Evolutionary conservation across 164 flowering plant species (phyloP).

Genomic region (Protea cynaroides): DNA sequence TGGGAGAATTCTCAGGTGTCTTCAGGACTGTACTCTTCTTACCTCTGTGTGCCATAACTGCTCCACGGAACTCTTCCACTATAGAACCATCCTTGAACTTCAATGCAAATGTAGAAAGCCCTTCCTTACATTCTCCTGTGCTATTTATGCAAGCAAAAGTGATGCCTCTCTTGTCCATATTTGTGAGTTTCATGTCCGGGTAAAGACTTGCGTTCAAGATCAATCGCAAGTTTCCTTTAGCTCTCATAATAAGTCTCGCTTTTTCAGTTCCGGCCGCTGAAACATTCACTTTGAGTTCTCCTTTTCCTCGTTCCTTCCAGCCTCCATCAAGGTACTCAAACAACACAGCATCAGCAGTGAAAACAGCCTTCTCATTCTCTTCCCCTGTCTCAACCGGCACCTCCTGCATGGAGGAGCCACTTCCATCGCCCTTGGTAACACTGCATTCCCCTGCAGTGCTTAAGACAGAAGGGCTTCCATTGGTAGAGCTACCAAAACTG

Average conservation of each 20-base stretch:
- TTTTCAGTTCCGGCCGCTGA: constrained; percentile 42
- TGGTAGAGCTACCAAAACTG: constrained; percentile 45
- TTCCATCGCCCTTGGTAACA: constrained; percentile 43
- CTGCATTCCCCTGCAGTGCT: constrained; percentile 35
- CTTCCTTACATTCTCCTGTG: constrained; percentile 47
- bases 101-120: constrained; percentile 71
- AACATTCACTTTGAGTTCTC: constrained; percentile 82
- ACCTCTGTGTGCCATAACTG: constrained; percentile 53
- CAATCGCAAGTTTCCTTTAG: constrained; percentile 71
- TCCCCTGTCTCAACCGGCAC: constrained; percentile 89
- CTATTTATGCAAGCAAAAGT: constrained; percentile 87
- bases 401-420: constrained; percentile 53
- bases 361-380: constrained; percentile 76
- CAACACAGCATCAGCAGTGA: constrained; percentile 71
- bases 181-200: constrained; percentile 86
- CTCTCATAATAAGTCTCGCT: constrained; percentile 81
- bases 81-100: constrained; percentile 68
- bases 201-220: constrained; percentile 79
- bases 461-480: constrained; percentile 64
- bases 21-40: constrained; percentile 30
- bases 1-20: constrained; percentile 85
- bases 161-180: constrained; percentile 85
- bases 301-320: constrained; percentile 98
- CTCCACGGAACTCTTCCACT: constrained; percentile 57
- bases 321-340: constrained; percentile 73